Evolutionary conservation across 106 monocot species (phyloP).

Genomic region (Dendrobium officinale): DNA sequence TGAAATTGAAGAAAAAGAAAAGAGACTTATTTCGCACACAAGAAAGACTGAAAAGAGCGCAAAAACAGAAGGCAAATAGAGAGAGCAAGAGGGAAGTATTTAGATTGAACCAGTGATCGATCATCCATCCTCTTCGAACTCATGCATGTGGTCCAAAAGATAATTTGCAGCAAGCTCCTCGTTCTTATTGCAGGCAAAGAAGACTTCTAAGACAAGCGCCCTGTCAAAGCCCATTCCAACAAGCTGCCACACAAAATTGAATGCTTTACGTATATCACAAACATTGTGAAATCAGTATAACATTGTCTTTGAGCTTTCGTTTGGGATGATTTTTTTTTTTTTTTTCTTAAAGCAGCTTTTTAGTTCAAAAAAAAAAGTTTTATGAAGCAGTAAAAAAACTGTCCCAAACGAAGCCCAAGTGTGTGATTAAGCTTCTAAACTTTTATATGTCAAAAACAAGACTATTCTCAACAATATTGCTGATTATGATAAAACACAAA

Average conservation of each 20-base stretch:
- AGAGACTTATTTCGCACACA: neutral
- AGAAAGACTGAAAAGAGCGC: too few species aligned
- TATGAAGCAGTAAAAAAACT: too few species aligned
- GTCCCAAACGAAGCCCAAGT: too few species aligned
- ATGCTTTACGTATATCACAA: neutral
- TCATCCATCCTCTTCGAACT: slow-evolving; percentile 36
- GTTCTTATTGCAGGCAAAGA: slow-evolving; percentile 78
- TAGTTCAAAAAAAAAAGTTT: too few species aligned
- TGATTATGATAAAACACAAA: too few species aligned
- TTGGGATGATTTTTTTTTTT: too few species aligned
- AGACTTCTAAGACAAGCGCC: slow-evolving; percentile 59
- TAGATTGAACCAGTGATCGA: neutral
- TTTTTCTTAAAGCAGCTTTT: too few species aligned
- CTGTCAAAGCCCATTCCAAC: slow-evolving; percentile 78
- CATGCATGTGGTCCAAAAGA: slow-evolving; percentile 78
- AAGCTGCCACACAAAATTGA: slow-evolving; percentile 29
- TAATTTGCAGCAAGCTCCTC: slow-evolving; percentile 81
- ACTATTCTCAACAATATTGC: too few species aligned
- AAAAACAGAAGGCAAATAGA: neutral
- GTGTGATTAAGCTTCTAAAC: too few species aligned
- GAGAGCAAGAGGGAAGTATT: neutral
- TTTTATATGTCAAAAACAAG: too few species aligned
- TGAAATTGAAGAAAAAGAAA: neutral
- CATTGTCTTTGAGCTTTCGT: too few species aligned
- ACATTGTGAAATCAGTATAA: neutral